A percentile compares a stretch with the other conserved stretches of the same genome.
phyloP scores from a whole-genome alignment of 139 green algal genomes.

The Micromonas commoda region DNA sequence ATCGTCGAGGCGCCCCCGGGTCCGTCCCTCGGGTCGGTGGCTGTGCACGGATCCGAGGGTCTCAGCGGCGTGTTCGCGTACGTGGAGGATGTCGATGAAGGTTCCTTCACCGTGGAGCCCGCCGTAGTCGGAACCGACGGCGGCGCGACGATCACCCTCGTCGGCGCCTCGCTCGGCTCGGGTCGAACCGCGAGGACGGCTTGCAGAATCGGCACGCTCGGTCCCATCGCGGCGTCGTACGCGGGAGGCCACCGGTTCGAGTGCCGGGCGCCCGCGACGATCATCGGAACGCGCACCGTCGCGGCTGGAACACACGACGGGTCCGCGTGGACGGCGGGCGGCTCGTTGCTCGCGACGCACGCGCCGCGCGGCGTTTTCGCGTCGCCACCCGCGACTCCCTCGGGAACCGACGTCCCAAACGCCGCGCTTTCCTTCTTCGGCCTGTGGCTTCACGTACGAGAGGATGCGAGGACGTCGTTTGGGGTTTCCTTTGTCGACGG shows the following conservation, averaged over 20 bases:
- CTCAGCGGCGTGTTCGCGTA: background rate
- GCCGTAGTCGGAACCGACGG: background rate
- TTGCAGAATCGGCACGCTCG: background rate
- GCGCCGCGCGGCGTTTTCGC: background rate
- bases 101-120: background rate
- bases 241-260: background rate
- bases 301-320: background rate
- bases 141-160: background rate
- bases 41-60: background rate
- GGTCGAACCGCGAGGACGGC: background rate
- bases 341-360: background rate
- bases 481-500: too few relatives aligned
- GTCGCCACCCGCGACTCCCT: background rate
- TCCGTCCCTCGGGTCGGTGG: background rate
- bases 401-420: background rate
- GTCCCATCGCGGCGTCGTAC: background rate
- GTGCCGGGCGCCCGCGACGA: background rate
- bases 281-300: background rate
- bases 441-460: background rate
- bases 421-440: too few relatives aligned
- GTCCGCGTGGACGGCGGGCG: too few relatives aligned
- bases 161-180: background rate
- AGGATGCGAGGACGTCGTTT: background rate
- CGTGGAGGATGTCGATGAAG: background rate
- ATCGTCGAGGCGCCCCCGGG: background rate